Base-by-base conservation (phyloP, 2,329 filamentous ascomycete species). In the Diaporthe longicolla region DNA sequence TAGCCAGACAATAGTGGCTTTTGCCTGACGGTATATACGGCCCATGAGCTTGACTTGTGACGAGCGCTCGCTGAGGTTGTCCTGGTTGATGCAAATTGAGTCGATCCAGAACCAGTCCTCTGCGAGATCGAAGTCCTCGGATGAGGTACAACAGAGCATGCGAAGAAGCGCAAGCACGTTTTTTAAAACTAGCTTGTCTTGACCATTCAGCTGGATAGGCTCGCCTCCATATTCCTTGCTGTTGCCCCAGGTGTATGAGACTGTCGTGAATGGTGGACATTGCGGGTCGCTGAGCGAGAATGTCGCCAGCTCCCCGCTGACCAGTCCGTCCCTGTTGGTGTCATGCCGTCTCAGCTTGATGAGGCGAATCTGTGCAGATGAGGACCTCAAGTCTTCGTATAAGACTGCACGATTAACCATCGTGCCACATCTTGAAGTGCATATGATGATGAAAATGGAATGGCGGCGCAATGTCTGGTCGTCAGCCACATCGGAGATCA, bases 21-120 rank as follows among this genome's bases (percentile, higher is more conserved):
- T 45, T 1, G 72, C 57, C 58, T 73, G 72, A 11, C 37, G 66
- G 24, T 73, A 73, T 24, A 73, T 40, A 29, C 65, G 72, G 19
- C 66, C 66, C 72, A 73, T 73, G 26, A 71, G 65, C 37, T 73
- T 70, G 24, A 73, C 72, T 45, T 73, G 72, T 45, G 72, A 65
- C 21, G 66, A 43, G 32, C 72, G 72, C 72, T 73, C 72, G 19
- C 35, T 52, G 2, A 71, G n/a, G 17, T 65, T 43, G 13, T 35
- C 40, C 66, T 73, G 72, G 29, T 73, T 65, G 66, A 73, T 73
- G 57, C 72, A 73, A 24, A 73, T 65, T 26, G 72, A 73, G 57
- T 73, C 72, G 35, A 73, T 73, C 72, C 72, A 73, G 29, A 73
- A 65, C 72, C 72, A 73, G 13, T 70, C 37, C 2, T 73, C n/a